Evolutionary conservation across 2,329 filamentous ascomycete genomes (phyloP).

Genomic region (Penicillium sp.): DNA sequence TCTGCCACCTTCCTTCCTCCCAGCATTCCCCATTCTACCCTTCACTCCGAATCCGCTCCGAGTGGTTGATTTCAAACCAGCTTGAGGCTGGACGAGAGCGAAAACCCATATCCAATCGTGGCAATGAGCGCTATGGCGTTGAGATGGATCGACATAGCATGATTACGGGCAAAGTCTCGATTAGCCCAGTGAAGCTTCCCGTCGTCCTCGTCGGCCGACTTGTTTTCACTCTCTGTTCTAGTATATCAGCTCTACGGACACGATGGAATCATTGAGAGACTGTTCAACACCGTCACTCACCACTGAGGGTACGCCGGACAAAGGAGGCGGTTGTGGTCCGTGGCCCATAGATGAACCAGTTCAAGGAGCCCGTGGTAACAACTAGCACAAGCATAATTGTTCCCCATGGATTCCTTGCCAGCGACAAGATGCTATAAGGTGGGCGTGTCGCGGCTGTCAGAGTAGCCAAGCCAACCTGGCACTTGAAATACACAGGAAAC

Average conservation of each 20-base stretch:
- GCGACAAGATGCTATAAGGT: conserved; percentile 33
- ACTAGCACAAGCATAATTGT: conserved; percentile 35
- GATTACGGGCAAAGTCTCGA: conserved; percentile 37
- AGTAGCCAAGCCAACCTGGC: conserved; percentile 39
- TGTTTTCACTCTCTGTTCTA: conserved; percentile 9
- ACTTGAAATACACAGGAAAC: conserved; percentile 45
- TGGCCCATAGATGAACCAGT: conserved; percentile 41
- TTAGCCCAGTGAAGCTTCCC: conserved; percentile 27
- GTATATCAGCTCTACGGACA: neutral
- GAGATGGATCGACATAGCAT: conserved; percentile 49
- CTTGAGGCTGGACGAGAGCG: conserved; percentile 21
- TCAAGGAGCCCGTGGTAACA: conserved; percentile 36
- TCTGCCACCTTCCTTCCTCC: no score
- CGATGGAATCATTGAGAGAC: neutral
- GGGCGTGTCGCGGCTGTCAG: conserved; percentile 39
- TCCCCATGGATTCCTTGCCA: conserved; percentile 25
- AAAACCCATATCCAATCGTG: conserved; percentile 34
- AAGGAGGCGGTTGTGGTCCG: conserved; percentile 37
- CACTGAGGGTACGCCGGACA: conserved; percentile 31
- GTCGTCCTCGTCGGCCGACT: neutral
- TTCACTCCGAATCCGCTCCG: no score
- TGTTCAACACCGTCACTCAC: conserved; percentile 9
- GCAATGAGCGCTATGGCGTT: conserved; percentile 43
- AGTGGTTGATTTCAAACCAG: neutral
- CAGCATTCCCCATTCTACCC: neutral